Evolutionary conservation across 257 asterid genomes (phyloP).

Genomic region (Solanum pennellii): DNA sequence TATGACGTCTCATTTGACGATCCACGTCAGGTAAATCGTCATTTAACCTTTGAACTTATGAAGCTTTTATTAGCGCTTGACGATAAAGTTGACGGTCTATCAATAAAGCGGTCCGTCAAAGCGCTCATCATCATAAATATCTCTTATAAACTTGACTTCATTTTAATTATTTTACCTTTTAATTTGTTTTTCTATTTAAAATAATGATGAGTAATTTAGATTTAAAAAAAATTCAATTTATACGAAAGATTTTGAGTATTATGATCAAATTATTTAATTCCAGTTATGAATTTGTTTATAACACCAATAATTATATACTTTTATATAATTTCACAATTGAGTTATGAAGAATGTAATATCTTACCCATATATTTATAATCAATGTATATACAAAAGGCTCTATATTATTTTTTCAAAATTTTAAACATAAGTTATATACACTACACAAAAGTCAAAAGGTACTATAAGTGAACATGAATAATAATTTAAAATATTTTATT

Average conservation of each 20-base stretch:
- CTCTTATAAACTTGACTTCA: not conserved
- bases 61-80: not conserved
- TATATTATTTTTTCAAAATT: too few species aligned
- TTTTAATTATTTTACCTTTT: too few species aligned
- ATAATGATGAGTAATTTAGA: not conserved
- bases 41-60: not conserved
- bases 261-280: not conserved
- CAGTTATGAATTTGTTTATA: too few species aligned
- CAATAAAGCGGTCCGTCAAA: not conserved
- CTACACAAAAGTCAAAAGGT: too few species aligned
- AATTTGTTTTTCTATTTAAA: not conserved
- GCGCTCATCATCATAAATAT: not conserved
- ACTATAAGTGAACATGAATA: not conserved
- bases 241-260: not conserved
- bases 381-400: not conserved
- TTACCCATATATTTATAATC: not conserved
- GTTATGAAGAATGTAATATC: not conserved
- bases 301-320: not conserved
- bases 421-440: too few species aligned
- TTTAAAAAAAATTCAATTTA: not conserved
- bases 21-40: accelerated
- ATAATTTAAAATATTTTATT: too few species aligned
- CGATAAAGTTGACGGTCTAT: not conserved
- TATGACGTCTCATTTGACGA: not conserved
- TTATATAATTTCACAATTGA: not conserved